A percentile compares a stretch with the other conserved stretches of the same genome.
Evolutionary conservation across 164 flowering plant genomes (phyloP).

Genomic region (Cinnamomum chago): DNA sequence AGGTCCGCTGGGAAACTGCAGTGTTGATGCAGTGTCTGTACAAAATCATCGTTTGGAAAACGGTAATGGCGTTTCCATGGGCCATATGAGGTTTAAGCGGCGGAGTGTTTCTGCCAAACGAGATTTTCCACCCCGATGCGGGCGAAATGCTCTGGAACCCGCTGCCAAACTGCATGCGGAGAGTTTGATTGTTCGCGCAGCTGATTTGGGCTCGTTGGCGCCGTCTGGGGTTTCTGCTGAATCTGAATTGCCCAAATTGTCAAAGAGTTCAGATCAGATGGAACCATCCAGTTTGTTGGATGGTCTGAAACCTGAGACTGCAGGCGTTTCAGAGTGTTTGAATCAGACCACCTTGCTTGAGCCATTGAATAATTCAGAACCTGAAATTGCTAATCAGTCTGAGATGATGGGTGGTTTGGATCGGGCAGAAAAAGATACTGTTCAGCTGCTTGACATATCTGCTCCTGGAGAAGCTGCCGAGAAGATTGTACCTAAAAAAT

Average conservation of each 20-base stretch:
- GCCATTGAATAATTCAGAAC: not conserved
- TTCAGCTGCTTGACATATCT: not conserved
- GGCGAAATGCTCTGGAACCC: conserved; percentile 18
- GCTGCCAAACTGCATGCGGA: no score
- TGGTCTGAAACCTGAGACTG: not conserved
- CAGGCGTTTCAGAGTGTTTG: not conserved
- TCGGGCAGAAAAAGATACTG: not conserved
- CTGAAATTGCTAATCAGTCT: not conserved
- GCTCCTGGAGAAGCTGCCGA: not conserved
- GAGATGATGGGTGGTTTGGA: not conserved
- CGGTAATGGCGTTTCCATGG: no score
- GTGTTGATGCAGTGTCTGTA: no score
- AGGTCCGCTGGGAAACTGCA: no score
- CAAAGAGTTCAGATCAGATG: not conserved
- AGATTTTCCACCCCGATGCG: conserved; percentile 53
- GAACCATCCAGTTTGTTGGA: not conserved
- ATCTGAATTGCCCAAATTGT: not conserved
- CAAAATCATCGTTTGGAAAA: no score
- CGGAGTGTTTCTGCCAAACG: conserved; percentile 48
- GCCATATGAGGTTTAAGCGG: conserved; percentile 34
- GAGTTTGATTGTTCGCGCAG: no score
- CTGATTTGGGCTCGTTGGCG: no score
- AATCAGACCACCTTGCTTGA: not conserved
- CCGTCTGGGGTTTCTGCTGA: not conserved
- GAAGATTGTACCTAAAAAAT: conserved; percentile 12